Base-by-base conservation (phyloP, 371 early-diverging fungal genomes). In the Fennellomyces sp. region DNA sequence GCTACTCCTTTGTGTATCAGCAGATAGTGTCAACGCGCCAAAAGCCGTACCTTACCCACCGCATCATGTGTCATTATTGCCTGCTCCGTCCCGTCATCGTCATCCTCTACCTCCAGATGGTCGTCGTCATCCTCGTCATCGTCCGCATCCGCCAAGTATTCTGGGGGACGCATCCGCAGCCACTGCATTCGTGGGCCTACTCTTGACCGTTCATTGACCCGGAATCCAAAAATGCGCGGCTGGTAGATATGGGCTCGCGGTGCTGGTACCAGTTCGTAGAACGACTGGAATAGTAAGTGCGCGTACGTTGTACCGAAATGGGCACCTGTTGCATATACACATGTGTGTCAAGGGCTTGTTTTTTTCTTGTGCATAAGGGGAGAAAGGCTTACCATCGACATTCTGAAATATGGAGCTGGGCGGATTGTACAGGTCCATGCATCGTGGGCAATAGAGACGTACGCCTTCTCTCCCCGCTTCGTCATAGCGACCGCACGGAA, bases 231-330 rank as follows among this genome's bases (percentile, higher is more conserved):
- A 29, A 94, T 83, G 23, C 76, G 81, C 21, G 93, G 93, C 27
- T 84, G 77, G 73, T 93, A 95, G 27, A 87, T 80, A 39, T 65
- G 70, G 19, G 54, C 56, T 23, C 66, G 70, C 27, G 78, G 60
- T 13, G 60, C 64, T 7, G 94, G 94, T 26, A 84, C 73, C 26
- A 92, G 62, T 50, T 94, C 87, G 29, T 94, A 89, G 69, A 89
- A 93, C 12, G 86, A 85, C 60, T 94, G 82, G 70, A 97, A 90
- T 42, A 98, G 79, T 60, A 98, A 81, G 68, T 95, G 92, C n/a
- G 94, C 89, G 74, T 98, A 96, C 6, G 97, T 92, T 3, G 92
- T 90, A 26, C 98, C 98, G 82, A 98, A 99, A 70, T 91, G 94
- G 42, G 97, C 95, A 58, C 98, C 85, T 89, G n/a, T n/a, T n/a